These are phyloP conservation scores for Neurospora sp. DNA, from an alignment of 495 filamentous ascomycete species.

Conservation along the genomic window DNA sequence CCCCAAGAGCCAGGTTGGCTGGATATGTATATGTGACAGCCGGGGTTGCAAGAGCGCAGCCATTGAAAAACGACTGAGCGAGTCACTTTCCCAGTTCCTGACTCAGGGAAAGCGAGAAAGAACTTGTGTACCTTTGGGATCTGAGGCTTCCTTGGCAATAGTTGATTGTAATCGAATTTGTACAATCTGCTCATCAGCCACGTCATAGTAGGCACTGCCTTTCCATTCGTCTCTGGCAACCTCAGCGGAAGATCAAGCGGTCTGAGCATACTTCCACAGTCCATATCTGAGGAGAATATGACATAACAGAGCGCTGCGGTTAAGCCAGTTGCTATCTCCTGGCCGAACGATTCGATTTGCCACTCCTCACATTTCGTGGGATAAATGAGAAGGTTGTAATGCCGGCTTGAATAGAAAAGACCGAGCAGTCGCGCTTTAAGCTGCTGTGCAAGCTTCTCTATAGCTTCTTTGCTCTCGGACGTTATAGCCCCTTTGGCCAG, in stretches of 20 bases:
- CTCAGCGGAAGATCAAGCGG: neutral
- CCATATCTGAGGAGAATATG: conserved; percentile 20
- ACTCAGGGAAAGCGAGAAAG: conserved; percentile 21
- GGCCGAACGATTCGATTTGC: conserved; percentile 13
- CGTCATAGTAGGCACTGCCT: neutral
- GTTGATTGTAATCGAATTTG: conserved; percentile 13
- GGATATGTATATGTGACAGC: conserved; percentile 17
- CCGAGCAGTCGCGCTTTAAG: conserved; percentile 22
- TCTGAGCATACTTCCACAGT: conserved; percentile 12
- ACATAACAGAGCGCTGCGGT: conserved; percentile 22
- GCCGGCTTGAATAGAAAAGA: conserved; percentile 16
- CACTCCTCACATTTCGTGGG: conserved; percentile 30
- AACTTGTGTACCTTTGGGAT: conserved; percentile 7
- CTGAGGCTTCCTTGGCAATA: conserved; percentile 11
- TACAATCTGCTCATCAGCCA: conserved; percentile 17
- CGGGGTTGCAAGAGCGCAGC: conserved; percentile 18
- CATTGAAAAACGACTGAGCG: conserved; percentile 13
- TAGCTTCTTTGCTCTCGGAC: conserved; percentile 5
- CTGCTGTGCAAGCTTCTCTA: conserved; percentile 21
- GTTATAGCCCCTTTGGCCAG: conserved; percentile 12
- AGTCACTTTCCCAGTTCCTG: neutral
- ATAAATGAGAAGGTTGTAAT: conserved; percentile 32
- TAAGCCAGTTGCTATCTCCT: conserved; percentile 10
- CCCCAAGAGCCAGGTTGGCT: conserved; percentile 18
- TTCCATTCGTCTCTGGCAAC: neutral